Evolutionary conservation across 805 yeast genomes (phyloP), one percentile per base, ranked within the genome.

Genomic region (Wickerhamiella kurtzmanii): DNA sequence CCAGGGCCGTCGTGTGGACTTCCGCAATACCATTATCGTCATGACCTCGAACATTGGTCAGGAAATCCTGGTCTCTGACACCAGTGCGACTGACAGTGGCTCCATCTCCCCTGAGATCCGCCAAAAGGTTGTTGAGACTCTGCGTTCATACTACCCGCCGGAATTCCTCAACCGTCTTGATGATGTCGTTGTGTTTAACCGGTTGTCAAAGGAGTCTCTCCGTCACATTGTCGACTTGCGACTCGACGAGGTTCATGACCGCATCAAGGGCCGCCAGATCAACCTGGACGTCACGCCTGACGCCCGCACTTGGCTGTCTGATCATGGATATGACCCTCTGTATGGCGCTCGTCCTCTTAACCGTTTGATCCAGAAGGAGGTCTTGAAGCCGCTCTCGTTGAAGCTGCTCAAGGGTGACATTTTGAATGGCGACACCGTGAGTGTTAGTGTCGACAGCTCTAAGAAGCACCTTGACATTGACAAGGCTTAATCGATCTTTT

Each of bases 1-100:
- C 2, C 95, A 87, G 59, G 98, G 98, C 25, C 84, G 87, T 50
- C 82, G 81, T 54, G 86, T 92, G 43, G 96, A 92, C 63, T 89
- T 89, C 76, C 77, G 88, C 55, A 92, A 92, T 63, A 85, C 97
- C 0, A 82, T 89, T 48, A 86, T 89, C 57, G 94, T 92, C 13
- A 86, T 89, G 95, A 89, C 98, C 0, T 84, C 95, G 1, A 89
- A 89, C 63, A 84, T 92, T 57, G 98, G 98, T 6, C 97, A 92
- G 64, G 96, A 88, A 53, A 74, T 83, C 39, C 71, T 92, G 55
- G 65, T 87, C 39, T 95, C 84, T 56, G 71, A 67, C 36, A 64
- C 68, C 38, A 55, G 62, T 9, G 66, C 67, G 22, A 65, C 76
- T n/a, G 70, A 70, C 32, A 79, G 77, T 8, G 76, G 76, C 47